Percentiles rank a stretch among this genome's conserved stretches.
phyloP scores from a whole-genome alignment of 2,329 filamentous ascomycete genomes.

The Graphium sp. region DNA sequence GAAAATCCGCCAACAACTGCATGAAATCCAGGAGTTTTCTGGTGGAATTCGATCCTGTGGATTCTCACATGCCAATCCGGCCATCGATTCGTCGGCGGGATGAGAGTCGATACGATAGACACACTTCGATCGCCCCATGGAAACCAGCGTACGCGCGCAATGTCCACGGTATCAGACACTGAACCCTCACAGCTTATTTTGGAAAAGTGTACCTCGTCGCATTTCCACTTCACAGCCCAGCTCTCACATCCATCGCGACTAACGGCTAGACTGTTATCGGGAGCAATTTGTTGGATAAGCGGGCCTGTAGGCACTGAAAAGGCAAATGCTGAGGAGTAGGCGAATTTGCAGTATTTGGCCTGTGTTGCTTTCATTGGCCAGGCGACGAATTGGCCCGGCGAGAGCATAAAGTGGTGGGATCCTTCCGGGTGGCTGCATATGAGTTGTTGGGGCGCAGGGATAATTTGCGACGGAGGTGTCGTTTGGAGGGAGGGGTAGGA shows the following conservation, averaged over 20 bases:
- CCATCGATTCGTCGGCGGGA: conserved; percentile 13
- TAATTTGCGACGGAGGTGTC: neutral
- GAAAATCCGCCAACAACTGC: conserved; percentile 11
- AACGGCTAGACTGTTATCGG: conserved; percentile 13
- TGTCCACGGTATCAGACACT: neutral
- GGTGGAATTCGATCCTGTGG: conserved; percentile 7
- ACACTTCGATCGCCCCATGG: conserved; percentile 12
- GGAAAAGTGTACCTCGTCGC: conserved; percentile 6
- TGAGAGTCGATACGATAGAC: conserved; percentile 10
- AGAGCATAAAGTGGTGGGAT: conserved; percentile 24
- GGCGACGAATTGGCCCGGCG: conserved; percentile 18
- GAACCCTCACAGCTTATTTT: neutral
- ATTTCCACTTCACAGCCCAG: conserved; percentile 14
- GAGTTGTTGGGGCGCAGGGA: conserved; percentile 21
- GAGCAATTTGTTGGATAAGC: conserved; percentile 15
- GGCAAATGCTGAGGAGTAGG: conserved; percentile 27
- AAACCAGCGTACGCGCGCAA: conserved; percentile 7
- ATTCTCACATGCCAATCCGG: conserved; percentile 16
- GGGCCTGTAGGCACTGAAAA: conserved; percentile 24
- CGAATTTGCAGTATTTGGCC: conserved; percentile 29
- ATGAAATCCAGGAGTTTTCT: conserved; percentile 1
- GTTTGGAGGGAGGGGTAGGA: conserved; percentile 9
- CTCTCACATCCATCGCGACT: conserved; percentile 14
- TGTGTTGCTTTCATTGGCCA: conserved; percentile 20
- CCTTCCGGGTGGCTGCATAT: conserved; percentile 16